Evolutionary conservation across 2,329 filamentous ascomycete species (phyloP).

Genomic region (Periconia digitata): DNA sequence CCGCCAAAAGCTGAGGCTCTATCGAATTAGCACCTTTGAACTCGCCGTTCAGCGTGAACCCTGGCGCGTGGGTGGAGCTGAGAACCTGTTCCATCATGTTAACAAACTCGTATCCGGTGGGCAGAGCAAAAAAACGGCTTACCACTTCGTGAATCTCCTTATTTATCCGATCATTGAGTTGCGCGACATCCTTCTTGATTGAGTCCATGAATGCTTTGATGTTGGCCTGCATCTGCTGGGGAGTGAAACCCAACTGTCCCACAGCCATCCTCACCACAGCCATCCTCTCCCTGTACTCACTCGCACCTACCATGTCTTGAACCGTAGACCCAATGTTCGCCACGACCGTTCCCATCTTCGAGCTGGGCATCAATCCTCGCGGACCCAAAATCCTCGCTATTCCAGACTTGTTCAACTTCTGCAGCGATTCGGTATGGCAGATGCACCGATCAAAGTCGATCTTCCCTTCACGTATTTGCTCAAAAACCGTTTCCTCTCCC

Average conservation of each 20-base stretch:
- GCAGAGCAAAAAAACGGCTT: conserved; percentile 26
- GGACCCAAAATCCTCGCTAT: conserved; percentile 84
- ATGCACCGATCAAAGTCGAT: conserved; percentile 89
- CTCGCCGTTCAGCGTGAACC: conserved; percentile 81
- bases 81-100: conserved; percentile 62
- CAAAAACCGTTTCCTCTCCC: conserved; percentile 84
- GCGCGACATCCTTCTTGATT: conserved; percentile 75
- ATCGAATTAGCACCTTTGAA: conserved; percentile 58
- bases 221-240: conserved; percentile 82
- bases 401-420: conserved; percentile 77
- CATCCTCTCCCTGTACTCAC: conserved; percentile 81
- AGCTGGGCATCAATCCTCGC: conserved; percentile 86
- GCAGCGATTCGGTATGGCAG: conserved; percentile 77
- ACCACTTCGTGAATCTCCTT: conserved; percentile 76
- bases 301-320: conserved; percentile 78
- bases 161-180: conserved; percentile 62
- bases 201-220: conserved; percentile 74
- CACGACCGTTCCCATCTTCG: conserved; percentile 86
- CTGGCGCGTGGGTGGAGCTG: conserved; percentile 84
- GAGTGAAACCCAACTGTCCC: conserved; percentile 85
- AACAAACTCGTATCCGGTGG: conserved; percentile 18
- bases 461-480: conserved; percentile 71
- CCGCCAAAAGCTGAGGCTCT: conserved; percentile 42
- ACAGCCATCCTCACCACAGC: conserved; percentile 89
- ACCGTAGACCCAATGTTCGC: conserved; percentile 75